Evolutionary conservation across 2,329 filamentous ascomycete species (phyloP), one percentile per base, ranked within the genome.

Genomic region (Pseudogymnoascus sp.): DNA sequence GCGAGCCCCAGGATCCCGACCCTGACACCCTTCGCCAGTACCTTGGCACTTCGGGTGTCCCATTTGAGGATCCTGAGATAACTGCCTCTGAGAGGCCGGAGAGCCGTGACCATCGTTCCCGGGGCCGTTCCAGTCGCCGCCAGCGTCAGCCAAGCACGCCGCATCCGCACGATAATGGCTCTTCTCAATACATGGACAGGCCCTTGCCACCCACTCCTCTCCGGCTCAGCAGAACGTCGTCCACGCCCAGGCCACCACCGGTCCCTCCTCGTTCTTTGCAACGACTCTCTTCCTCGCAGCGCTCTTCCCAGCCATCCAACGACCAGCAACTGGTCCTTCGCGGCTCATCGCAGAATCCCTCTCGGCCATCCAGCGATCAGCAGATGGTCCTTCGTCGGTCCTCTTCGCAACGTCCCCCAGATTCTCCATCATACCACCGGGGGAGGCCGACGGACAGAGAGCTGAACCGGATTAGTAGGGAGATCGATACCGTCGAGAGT

Each of bases 371-470:
- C 44, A 50, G 7, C 41, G 4, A 47, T 9, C 24, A n/a, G 24
- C 41, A 29, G 7, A 24, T 15, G 29, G 41, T 9, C 4, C 17
- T 13, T 15, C 9, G 44, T 24, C 41, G 44, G 13, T 47, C 8
- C 15, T 50, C 44, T 15, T 10, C 26, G 9, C 26, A 10, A 47
- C 24, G 13, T 2, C 24, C 41, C 13, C 4, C 26, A 8, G 7
- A 10, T 13, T 9, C 44, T 17, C 47, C 29, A 54, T 33, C 47
- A 10, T 54, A 54, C 29, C 47, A 54, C 10, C 29, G 2, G 11
- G 47, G 47, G 29, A 54, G 11, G 47, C 47, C 47, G 47, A 54
- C 47, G 5, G 47, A 54, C 29, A 54, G n/a, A 21, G 47, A 54
- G 47, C 15, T 54, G n/a, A 54, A 54, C 21, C 47, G 47, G 5